A percentile compares a stretch with the other conserved stretches of the same genome.
phyloP scores from a whole-genome alignment of 768 basidiomycete species.

The Inosperma sp. region DNA sequence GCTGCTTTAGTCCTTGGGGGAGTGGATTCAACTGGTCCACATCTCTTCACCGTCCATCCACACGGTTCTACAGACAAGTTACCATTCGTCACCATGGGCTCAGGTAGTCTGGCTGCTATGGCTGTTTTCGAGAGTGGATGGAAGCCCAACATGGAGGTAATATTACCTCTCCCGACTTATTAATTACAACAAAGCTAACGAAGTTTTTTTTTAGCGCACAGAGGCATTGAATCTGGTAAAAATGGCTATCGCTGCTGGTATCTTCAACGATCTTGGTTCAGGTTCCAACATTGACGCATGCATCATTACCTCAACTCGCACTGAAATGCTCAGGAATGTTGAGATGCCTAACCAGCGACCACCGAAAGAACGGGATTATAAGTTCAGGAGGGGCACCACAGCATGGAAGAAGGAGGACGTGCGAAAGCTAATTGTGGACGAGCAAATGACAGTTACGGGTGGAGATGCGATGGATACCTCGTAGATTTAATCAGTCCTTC shows the following conservation, averaged over 20 bases:
- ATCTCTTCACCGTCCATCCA: slow-evolving; percentile 92
- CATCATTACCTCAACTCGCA: slow-evolving; percentile 80
- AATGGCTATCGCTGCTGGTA: slow-evolving; percentile 87
- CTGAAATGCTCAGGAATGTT: slow-evolving; percentile 92
- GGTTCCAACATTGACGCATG: slow-evolving; percentile 99
- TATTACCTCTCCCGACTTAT: slow-evolving; percentile 19
- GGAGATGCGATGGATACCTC: slow-evolving; percentile 82
- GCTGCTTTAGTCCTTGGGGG: slow-evolving; percentile 96
- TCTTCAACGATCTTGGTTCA: slow-evolving; percentile 98
- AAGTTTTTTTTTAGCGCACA: slow-evolving; percentile 55
- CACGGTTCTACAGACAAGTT: slow-evolving; percentile 99
- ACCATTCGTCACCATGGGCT: slow-evolving; percentile 99
- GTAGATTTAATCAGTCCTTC: slow-evolving; percentile 35
- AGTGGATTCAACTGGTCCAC: slow-evolving; percentile 90
- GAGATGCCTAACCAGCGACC: slow-evolving; percentile 87
- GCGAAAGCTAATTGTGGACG: slow-evolving; percentile 64
- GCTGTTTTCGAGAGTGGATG: slow-evolving; percentile 91
- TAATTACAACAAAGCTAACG: background rate
- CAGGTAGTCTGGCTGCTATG: slow-evolving; percentile 95
- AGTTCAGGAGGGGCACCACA: slow-evolving; percentile 83
- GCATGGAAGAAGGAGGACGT: slow-evolving; percentile 83
- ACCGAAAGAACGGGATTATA: slow-evolving; percentile 65
- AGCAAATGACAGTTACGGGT: slow-evolving; percentile 54
- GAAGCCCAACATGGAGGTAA: slow-evolving; percentile 75
- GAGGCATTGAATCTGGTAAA: slow-evolving; percentile 82